Conservation (phyloP, 2,329 filamentous ascomycete genomes). For the Cytospora mali region DNA sequence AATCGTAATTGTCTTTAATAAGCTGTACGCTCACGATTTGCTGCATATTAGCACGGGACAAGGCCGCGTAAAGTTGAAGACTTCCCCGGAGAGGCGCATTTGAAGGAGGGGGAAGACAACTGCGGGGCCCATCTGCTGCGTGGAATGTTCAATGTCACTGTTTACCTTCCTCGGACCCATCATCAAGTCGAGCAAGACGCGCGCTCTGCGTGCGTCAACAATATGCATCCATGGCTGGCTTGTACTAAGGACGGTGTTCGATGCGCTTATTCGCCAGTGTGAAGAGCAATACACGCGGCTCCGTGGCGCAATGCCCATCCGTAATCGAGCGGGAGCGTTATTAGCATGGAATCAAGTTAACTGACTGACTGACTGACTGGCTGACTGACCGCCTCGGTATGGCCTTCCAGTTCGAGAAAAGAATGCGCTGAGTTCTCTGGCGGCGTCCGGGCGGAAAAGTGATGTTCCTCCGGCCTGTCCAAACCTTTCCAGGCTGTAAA, state of each 20-base stretch:
- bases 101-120: conserved; percentile 5
- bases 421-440: neutral
- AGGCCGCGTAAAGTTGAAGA: conserved; percentile 15
- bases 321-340: neutral
- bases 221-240: neutral
- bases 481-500: conserved; percentile 6
- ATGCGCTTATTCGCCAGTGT: neutral
- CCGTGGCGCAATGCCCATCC: conserved; percentile 12
- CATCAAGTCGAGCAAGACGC: neutral
- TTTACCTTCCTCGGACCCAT: neutral
- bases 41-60: conserved; percentile 15
- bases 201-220: neutral
- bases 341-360: too few relatives aligned
- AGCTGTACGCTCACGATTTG: neutral
- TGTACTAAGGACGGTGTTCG: neutral
- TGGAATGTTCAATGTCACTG: neutral
- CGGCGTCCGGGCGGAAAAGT: neutral
- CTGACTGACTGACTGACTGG: too few relatives aligned
- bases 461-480: neutral
- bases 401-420: neutral
- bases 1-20: too few relatives aligned
- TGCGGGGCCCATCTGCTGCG: conserved; percentile 3
- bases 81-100: neutral
- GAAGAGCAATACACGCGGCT: conserved; percentile 20
- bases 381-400: too few relatives aligned